Evolutionary conservation across 352 stramenopile genomes (phyloP), one percentile per base, ranked within the genome.

Genomic region (Pythium phragmitis): DNA sequence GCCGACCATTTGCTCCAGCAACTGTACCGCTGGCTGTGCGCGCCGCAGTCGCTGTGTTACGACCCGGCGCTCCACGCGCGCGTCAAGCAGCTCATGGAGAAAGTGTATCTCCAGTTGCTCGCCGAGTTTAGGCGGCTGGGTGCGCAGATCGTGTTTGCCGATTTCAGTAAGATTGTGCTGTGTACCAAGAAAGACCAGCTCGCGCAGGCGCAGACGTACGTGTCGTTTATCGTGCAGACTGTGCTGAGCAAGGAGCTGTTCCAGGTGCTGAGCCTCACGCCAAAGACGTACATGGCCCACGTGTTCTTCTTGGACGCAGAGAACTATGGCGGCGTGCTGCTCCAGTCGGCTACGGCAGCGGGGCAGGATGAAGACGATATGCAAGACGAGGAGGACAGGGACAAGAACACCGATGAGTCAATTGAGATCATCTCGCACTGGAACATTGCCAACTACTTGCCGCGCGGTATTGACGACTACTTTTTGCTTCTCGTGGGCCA

Each of bases 1-100:
- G 97, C 97, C 0, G 94, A 99, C 76, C 86, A 96, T 50, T 72
- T 99, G 45, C 80, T 99, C n/a, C 92, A 98, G 61, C 88, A 98
- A 65, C 82, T 99, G 17, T 98, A 99, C 58, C 91, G 96, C 11
- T 97, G 98, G 77, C 61, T 99, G 21, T 97, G 88, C 43, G 96
- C 87, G 26, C 89, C 90, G 1, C 79, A 91, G n/a, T 82, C 91
- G 13, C 65, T 98, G 7, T 83, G 98, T 41, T 98, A 97, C 72
- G 95, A 99, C 63, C 96, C 97, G 6, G 85, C 87, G 11, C 77
- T 99, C 34, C 90, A 98, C 51, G 80, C 92, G 0, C 85, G 98
- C 45, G 88, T 99, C 3, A 94, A 98, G 63, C 80, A 85, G 4
- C 70, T 99, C 6, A 99, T 99, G 96, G 91, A 97, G 60, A 97